phyloP scores from a whole-genome alignment of 2,329 filamentous ascomycete species.

The Sarocladium brachiariae region DNA sequence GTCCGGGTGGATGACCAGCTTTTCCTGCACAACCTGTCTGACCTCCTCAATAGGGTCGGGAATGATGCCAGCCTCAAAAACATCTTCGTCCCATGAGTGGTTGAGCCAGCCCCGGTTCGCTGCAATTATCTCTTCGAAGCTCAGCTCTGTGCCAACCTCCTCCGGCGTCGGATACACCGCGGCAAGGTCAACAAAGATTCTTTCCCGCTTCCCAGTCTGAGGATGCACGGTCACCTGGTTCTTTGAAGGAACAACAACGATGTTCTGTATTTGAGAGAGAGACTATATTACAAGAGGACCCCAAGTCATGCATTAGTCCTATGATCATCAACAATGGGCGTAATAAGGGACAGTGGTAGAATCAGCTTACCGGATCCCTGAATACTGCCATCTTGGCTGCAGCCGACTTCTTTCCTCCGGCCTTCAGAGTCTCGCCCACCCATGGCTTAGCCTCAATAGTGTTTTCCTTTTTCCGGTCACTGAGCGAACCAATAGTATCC shows the following conservation, averaged over 20 bases:
- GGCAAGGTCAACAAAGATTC: conserved; percentile 80
- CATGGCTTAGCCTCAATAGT: conserved; percentile 77
- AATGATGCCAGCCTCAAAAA: conserved; percentile 26
- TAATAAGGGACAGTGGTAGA: conserved; percentile 27
- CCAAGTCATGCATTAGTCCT: conserved; percentile 80
- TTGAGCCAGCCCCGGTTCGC: conserved; percentile 63
- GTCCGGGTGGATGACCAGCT: conserved; percentile 38
- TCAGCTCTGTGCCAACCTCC: conserved; percentile 66
- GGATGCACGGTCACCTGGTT: conserved; percentile 79
- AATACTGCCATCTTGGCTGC: conserved; percentile 81
- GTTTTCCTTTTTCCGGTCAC: conserved; percentile 93
- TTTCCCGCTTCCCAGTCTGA: conserved; percentile 74
- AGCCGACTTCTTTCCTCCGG: conserved; percentile 71
- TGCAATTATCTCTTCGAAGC: conserved; percentile 89
- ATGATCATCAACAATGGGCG: conserved; percentile 74
- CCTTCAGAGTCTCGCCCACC: conserved; percentile 85
- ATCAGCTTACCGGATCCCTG: conserved; percentile 74
- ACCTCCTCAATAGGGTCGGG: conserved; percentile 25
- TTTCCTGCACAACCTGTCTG: conserved; percentile 23
- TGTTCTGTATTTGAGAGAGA: conserved; percentile 55
- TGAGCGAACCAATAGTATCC: conserved; percentile 83
- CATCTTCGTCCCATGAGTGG: conserved; percentile 46
- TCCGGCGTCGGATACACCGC: conserved; percentile 75
- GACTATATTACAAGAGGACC: conserved; percentile 45
- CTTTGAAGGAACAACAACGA: conserved; percentile 61